A percentile compares a stretch with the other conserved stretches of the same genome.
Evolutionary conservation across 345 rosid species (phyloP).

Genomic region (Conringia planisiliqua): DNA sequence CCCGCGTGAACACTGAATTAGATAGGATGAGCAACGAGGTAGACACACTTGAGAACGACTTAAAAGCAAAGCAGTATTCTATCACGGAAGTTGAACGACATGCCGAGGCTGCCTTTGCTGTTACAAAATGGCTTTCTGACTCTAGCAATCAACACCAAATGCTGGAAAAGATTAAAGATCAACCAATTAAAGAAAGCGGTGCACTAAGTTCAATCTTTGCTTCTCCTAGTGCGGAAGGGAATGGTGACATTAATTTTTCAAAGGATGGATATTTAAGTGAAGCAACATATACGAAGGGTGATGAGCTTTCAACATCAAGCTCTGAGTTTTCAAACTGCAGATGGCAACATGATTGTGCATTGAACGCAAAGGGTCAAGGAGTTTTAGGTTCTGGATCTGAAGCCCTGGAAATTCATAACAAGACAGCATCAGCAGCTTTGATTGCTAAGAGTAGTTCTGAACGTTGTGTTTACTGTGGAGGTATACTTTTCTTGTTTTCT

Average conservation of each 20-base stretch:
- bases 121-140: slow-evolving; percentile 55
- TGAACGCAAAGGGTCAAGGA: slow-evolving; percentile 25
- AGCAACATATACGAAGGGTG: slow-evolving; percentile 47
- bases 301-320: slow-evolving; percentile 50
- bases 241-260: slow-evolving; percentile 16
- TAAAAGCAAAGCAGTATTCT: slow-evolving; percentile 38
- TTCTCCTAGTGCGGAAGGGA: slow-evolving; percentile 34
- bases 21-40: slow-evolving; percentile 46
- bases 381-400: slow-evolving; percentile 26
- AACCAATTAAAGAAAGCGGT: slow-evolving; percentile 39
- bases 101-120: slow-evolving; percentile 46
- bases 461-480: slow-evolving; percentile 34
- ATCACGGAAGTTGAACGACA: slow-evolving; percentile 46
- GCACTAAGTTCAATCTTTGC: slow-evolving; percentile 35
- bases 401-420: slow-evolving; percentile 23
- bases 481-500: slow-evolving; percentile 33
- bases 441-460: slow-evolving; percentile 37
- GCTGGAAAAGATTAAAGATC: slow-evolving; percentile 44
- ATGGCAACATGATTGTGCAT: slow-evolving; percentile 24
- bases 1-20: slow-evolving; percentile 32
- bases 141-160: slow-evolving; percentile 36
- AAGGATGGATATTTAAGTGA: slow-evolving; percentile 37
- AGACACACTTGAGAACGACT: slow-evolving; percentile 36
- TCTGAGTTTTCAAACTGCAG: slow-evolving; percentile 46
- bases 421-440: slow-evolving; percentile 28